Conservation (phyloP, 2,329 filamentous ascomycete genomes). For the Clarireedia sp. region DNA sequence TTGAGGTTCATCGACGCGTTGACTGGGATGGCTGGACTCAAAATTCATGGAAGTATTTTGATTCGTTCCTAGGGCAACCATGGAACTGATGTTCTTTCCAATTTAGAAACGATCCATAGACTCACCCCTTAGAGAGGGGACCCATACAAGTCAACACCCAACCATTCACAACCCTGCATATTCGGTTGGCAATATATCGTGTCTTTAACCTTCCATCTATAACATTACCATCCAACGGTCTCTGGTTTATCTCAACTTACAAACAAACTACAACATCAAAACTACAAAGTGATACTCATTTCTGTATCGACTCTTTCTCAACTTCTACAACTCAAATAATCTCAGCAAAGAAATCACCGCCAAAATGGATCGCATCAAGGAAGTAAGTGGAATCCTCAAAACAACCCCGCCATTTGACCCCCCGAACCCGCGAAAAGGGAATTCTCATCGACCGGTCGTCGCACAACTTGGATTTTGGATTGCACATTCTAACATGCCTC, state of each 20-base stretch:
- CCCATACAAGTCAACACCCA: not conserved
- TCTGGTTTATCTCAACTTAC: not conserved
- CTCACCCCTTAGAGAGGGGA: not conserved
- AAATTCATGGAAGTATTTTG: slow-evolving; percentile 4
- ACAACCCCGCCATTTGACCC: slow-evolving; percentile 26
- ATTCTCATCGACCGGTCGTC: not conserved
- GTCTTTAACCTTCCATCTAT: slow-evolving; percentile 5
- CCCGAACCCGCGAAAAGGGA: not conserved
- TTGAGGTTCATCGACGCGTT: not conserved
- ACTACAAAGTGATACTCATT: not conserved
- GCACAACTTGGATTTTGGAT: not conserved
- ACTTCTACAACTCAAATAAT: slow-evolving; percentile 2
- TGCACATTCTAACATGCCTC: slow-evolving; percentile 8
- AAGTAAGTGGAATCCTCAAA: slow-evolving; percentile 50
- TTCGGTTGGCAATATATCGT: slow-evolving; percentile 11
- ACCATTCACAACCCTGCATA: slow-evolving; percentile 6
- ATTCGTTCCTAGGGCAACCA: slow-evolving; percentile 13
- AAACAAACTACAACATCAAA: no score
- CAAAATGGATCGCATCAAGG: slow-evolving; percentile 83
- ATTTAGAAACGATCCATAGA: not conserved
- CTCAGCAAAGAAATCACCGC: slow-evolving; percentile 12
- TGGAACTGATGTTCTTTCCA: not conserved
- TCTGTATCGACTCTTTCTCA: slow-evolving; percentile 3
- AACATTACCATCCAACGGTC: not conserved
- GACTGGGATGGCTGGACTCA: not conserved